These are phyloP conservation scores for Berberis vulgaris DNA, from an alignment of 164 flowering plant genomes.

Conservation along the genomic window DNA sequence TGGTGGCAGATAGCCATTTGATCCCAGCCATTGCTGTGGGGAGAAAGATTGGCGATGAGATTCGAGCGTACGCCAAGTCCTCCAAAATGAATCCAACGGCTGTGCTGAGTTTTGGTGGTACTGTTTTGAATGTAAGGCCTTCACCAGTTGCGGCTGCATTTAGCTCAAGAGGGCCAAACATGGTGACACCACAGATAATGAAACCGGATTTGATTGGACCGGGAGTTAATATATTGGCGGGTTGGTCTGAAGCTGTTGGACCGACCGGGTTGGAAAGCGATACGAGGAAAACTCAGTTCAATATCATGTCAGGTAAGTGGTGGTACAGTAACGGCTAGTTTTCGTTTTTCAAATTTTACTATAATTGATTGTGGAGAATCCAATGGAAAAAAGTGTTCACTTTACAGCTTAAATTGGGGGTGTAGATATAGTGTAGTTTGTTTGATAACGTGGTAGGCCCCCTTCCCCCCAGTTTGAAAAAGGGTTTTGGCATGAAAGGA, in stretches of 20 bases:
- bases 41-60: conserved; percentile 38
- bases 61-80: conserved; percentile 42
- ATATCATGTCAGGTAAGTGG: conserved; percentile 46
- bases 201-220: conserved; percentile 69
- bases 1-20: conserved; percentile 81
- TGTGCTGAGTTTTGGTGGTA: conserved; percentile 41
- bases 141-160: conserved; percentile 50
- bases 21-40: conserved; percentile 86
- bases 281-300: conserved; percentile 32
- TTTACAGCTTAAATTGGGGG: too few relatives aligned
- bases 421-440: too few relatives aligned
- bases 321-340: conserved; percentile 6
- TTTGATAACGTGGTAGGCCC: too few relatives aligned
- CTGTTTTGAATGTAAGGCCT: conserved; percentile 28
- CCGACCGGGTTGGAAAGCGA: conserved; percentile 27
- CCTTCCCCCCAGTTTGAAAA: too few relatives aligned
- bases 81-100: conserved; percentile 46
- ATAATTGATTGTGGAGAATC: too few relatives aligned
- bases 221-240: conserved; percentile 64
- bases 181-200: conserved; percentile 19
- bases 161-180: conserved; percentile 52
- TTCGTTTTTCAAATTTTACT: not conserved
- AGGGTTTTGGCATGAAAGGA: too few relatives aligned
- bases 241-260: conserved; percentile 32
- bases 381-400: too few relatives aligned